Evolutionary conservation across 768 basidiomycete genomes (phyloP).

Genomic region (Pleurotus tuber-regium): DNA sequence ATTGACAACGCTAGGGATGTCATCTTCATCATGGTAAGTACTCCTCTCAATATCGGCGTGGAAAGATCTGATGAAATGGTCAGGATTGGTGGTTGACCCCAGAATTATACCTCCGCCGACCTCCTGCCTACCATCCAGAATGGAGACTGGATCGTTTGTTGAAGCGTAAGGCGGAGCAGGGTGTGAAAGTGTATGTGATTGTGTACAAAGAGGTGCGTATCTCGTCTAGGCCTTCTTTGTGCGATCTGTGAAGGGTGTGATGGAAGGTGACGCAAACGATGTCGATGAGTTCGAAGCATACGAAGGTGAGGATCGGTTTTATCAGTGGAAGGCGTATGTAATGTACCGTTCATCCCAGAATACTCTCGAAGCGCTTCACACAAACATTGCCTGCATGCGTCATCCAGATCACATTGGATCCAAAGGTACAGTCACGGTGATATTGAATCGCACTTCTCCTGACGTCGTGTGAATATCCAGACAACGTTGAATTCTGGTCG

Average conservation of each 20-base stretch:
- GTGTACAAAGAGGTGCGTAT: conserved; percentile 87
- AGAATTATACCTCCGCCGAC: conserved; percentile 91
- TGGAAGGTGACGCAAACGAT: conserved; percentile 83
- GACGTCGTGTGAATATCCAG: conserved; percentile 30
- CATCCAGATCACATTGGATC: conserved; percentile 89
- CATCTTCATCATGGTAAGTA: conserved; percentile 80
- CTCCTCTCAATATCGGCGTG: neutral
- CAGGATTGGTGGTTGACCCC: conserved; percentile 95
- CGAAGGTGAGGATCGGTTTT: conserved; percentile 67
- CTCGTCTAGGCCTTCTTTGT: no score
- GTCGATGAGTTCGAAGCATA: conserved; percentile 84
- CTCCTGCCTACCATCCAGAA: conserved; percentile 79
- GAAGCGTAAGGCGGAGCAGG: conserved; percentile 85
- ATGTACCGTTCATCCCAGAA: no score
- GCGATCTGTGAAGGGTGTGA: no score
- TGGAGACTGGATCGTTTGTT: conserved; percentile 88
- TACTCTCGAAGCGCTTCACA: conserved; percentile 84
- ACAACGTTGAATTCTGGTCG: conserved; percentile 83
- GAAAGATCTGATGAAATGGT: neutral
- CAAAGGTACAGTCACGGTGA: conserved; percentile 44
- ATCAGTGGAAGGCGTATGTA: no score
- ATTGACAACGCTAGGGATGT: conserved; percentile 77
- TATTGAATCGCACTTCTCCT: neutral
- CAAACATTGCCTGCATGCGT: conserved; percentile 85
- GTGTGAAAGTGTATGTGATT: conserved; percentile 87